Evolutionary conservation across 495 filamentous ascomycete genomes (phyloP).

Genomic region (Hyaloscypha variabilis): DNA sequence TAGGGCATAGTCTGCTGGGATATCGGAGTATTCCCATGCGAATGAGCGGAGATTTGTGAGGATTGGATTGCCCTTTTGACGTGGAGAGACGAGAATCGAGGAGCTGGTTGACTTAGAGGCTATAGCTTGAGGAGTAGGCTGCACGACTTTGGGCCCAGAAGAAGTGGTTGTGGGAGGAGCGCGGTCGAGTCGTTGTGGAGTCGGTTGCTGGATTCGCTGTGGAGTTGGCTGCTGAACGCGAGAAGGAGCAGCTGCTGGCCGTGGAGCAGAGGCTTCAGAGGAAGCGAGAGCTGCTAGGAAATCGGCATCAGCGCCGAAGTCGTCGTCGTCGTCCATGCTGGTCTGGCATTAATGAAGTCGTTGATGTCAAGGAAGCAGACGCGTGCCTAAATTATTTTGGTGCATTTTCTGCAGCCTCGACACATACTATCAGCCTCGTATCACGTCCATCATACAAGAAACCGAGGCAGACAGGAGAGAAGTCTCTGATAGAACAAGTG

Average conservation of each 20-base stretch:
- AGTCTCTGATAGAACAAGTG: not conserved
- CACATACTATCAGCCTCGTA: slow-evolving; percentile 4
- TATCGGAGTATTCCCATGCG: slow-evolving; percentile 97
- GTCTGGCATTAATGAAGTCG: not conserved
- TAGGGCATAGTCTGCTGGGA: slow-evolving; percentile 88
- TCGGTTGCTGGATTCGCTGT: slow-evolving; percentile 38
- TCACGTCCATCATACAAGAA: not conserved
- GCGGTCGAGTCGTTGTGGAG: slow-evolving; percentile 33
- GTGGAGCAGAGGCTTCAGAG: slow-evolving; percentile 33
- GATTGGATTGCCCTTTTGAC: slow-evolving; percentile 94
- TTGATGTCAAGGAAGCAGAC: not conserved
- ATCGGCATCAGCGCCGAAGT: slow-evolving; percentile 62
- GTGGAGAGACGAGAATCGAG: slow-evolving; percentile 78
- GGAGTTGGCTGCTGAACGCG: slow-evolving; percentile 30
- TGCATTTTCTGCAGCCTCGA: not conserved
- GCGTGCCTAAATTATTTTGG: not conserved
- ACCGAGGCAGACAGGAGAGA: not conserved
- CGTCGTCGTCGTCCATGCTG: slow-evolving; percentile 51
- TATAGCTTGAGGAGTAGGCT: slow-evolving; percentile 85
- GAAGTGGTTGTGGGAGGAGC: slow-evolving; percentile 30
- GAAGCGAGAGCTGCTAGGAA: slow-evolving; percentile 56
- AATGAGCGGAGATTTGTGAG: slow-evolving; percentile 77
- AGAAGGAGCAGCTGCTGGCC: slow-evolving; percentile 10
- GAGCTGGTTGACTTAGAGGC: slow-evolving; percentile 67
- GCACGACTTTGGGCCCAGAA: slow-evolving; percentile 63